Conservation (phyloP, 192 early-diverging fungal species). For the Rhizophagus sp. region DNA sequence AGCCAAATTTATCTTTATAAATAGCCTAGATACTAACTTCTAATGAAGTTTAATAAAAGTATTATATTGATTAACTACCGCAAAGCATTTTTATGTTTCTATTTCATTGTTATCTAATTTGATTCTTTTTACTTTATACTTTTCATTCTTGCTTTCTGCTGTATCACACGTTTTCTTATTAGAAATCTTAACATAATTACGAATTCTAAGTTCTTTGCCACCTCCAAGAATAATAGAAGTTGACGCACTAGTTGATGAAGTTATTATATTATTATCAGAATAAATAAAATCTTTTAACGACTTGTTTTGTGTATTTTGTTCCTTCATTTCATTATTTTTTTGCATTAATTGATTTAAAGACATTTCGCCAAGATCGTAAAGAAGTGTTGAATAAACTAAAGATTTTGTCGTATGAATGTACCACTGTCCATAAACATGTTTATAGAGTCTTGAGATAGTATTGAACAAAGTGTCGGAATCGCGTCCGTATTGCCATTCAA, state of each 20-base stretch:
- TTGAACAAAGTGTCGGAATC: conserved; percentile 35
- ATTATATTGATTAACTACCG: too few relatives aligned
- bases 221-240: conserved; percentile 16
- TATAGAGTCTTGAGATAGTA: conserved; percentile 41
- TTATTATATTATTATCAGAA: not conserved
- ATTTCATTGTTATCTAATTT: conserved; percentile 3
- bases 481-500: conserved; percentile 62
- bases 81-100: not conserved
- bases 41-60: too few relatives aligned
- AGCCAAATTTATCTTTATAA: too few relatives aligned
- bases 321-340: not conserved
- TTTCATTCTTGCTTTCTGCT: conserved; percentile 12
- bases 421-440: conserved; percentile 52
- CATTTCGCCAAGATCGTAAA: conserved; percentile 37
- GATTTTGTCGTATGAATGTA: conserved; percentile 50
- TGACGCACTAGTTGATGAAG: not conserved
- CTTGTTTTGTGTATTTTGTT: not conserved
- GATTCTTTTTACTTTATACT: conserved; percentile 23
- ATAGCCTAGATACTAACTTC: too few relatives aligned
- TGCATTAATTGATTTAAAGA: conserved; percentile 20
- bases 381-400: conserved; percentile 46
- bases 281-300: not conserved
- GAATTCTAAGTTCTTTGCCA: not conserved
- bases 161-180: not conserved
- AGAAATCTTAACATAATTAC: conserved; percentile 19